phyloP scores from a whole-genome alignment of 73 alveolate genomes.

The Effrenium voratum region DNA sequence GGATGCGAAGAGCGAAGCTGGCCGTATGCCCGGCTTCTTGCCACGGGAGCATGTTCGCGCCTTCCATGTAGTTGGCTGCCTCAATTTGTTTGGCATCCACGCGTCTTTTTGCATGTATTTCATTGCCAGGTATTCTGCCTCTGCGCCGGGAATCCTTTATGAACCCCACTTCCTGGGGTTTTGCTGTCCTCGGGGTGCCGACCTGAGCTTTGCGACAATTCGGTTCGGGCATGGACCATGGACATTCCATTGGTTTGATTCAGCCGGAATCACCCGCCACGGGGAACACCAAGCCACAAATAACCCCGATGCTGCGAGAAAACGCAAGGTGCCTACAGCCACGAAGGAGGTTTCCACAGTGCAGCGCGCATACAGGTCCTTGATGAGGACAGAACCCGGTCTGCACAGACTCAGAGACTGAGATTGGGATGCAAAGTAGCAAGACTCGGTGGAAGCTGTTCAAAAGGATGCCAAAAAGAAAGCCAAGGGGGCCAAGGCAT shows the following conservation, averaged over 20 bases:
- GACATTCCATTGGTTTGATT: too few relatives aligned
- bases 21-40: not conserved
- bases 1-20: conserved; percentile 40
- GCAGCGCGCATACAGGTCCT: conserved; percentile 67
- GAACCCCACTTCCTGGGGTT: conserved; percentile 83
- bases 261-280: not conserved
- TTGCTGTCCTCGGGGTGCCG: conserved; percentile 46
- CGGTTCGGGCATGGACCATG: not conserved
- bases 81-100: not conserved
- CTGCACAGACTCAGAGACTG: not conserved
- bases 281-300: not conserved
- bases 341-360: conserved; percentile 74
- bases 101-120: not conserved
- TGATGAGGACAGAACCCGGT: conserved; percentile 34
- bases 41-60: too few relatives aligned
- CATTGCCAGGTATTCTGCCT: conserved; percentile 75
- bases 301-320: not conserved
- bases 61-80: too few relatives aligned
- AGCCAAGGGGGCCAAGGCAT: not conserved
- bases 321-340: conserved; percentile 37
- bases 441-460: too few relatives aligned
- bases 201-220: not conserved
- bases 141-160: conserved; percentile 36
- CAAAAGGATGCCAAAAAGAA: too few relatives aligned
- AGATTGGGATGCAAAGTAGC: not conserved